Percentiles rank a stretch among this genome's conserved stretches.
Conservation (phyloP, 2,329 filamentous ascomycete species). For the Penicillium expansum region DNA sequence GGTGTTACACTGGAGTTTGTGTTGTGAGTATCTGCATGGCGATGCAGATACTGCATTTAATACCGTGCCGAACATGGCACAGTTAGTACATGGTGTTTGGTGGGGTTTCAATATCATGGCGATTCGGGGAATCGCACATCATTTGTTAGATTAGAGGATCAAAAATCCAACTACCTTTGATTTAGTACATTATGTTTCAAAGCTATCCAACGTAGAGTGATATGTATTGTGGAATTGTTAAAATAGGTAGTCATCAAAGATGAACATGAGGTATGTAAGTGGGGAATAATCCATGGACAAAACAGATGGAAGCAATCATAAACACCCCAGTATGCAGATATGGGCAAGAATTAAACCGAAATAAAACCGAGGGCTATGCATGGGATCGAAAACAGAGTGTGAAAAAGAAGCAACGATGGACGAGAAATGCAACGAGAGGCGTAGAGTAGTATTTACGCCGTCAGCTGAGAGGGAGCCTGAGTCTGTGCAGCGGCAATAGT, state of each 20-base stretch:
- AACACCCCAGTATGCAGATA: constrained; percentile 7
- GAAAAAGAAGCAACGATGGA: background rate
- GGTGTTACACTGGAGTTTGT: background rate
- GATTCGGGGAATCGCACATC: background rate
- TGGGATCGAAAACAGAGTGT: background rate
- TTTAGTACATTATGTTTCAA: background rate
- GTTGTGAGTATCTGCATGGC: constrained; percentile 11
- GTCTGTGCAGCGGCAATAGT: constrained; percentile 20
- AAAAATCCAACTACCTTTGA: constrained; percentile 1
- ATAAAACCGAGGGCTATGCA: constrained; percentile 21
- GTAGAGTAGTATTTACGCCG: constrained; percentile 14
- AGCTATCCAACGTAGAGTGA: background rate
- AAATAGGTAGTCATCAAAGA: background rate
- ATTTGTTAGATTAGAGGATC: constrained; percentile 1
- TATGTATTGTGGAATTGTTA: background rate
- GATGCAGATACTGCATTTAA: background rate
- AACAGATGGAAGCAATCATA: background rate
- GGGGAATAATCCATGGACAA: constrained; percentile 2
- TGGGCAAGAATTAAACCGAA: background rate
- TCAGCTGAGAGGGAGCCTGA: constrained; percentile 15
- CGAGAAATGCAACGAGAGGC: background rate
- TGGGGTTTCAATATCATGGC: constrained; percentile 3
- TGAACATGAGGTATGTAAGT: constrained; percentile 1
- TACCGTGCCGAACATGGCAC: background rate
- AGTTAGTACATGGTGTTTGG: constrained; percentile 6